Evolutionary conservation across 371 early-diverging fungal species (phyloP).

Genomic region (Mortierella sp.): DNA sequence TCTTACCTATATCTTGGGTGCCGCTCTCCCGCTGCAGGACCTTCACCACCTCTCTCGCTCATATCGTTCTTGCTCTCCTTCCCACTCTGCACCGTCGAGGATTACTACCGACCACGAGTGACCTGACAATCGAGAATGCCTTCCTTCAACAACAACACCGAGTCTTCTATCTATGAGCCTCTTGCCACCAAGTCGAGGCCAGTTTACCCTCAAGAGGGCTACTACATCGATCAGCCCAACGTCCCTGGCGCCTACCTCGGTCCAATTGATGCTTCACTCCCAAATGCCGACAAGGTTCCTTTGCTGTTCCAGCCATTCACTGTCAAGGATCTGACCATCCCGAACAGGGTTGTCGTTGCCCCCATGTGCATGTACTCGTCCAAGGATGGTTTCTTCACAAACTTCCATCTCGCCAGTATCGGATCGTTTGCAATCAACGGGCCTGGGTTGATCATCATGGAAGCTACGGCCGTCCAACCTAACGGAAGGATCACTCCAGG

Average conservation of each 20-base stretch:
- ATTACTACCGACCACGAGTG: too few relatives aligned
- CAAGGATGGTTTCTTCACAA: slow-evolving; percentile 64
- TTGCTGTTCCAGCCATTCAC: slow-evolving; percentile 75
- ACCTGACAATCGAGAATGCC: slow-evolving; percentile 24
- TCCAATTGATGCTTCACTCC: slow-evolving; percentile 33
- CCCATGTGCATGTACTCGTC: slow-evolving; percentile 86
- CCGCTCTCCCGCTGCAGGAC: too few relatives aligned
- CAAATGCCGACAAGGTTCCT: slow-evolving; percentile 36
- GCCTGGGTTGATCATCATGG: slow-evolving; percentile 80
- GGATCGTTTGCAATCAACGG: slow-evolving; percentile 80
- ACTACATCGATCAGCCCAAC: slow-evolving; percentile 37
- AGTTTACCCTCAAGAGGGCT: slow-evolving; percentile 32
- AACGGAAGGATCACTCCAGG: slow-evolving; percentile 85
- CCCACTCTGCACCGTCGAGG: too few relatives aligned
- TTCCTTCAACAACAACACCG: slow-evolving; percentile 14
- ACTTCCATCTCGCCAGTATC: slow-evolving; percentile 77
- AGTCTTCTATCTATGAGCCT: slow-evolving; percentile 23
- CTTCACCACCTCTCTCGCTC: too few relatives aligned
- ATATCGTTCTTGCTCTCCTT: too few relatives aligned
- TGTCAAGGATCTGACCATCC: slow-evolving; percentile 67
- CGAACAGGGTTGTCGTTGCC: slow-evolving; percentile 82
- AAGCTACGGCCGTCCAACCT: slow-evolving; percentile 83
- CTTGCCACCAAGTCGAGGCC: slow-evolving; percentile 20
- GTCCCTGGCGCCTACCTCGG: slow-evolving; percentile 45
- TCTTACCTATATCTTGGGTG: too few relatives aligned